Evolutionary conservation across 1,139 yeast genomes (phyloP).

Genomic region (Sugiyamaella novakii): DNA sequence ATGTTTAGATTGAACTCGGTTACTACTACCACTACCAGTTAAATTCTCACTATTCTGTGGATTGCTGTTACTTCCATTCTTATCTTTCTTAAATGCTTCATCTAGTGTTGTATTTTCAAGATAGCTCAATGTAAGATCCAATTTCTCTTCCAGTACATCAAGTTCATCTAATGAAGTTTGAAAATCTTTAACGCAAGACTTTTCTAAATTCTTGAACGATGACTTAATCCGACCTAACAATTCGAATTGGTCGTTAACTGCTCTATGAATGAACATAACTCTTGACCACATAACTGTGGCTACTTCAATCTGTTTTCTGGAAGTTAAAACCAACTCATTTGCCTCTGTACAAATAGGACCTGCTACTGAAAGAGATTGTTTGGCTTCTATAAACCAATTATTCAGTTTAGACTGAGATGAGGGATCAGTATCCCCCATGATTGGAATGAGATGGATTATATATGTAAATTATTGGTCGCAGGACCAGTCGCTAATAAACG

Average conservation of each 20-base stretch:
- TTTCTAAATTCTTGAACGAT: constrained; percentile 26
- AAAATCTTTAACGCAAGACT: constrained; percentile 27
- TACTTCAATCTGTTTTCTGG: constrained; percentile 37
- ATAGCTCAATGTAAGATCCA: constrained; percentile 39
- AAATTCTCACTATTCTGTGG: background rate
- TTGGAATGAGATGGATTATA: background rate
- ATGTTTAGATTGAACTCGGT: background rate
- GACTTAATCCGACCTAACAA: constrained; percentile 28
- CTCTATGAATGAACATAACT: constrained; percentile 37
- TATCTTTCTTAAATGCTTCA: constrained; percentile 33
- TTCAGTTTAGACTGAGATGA: constrained; percentile 18
- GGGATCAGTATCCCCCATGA: constrained; percentile 6
- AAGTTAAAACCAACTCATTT: constrained; percentile 37
- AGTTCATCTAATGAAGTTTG: constrained; percentile 32
- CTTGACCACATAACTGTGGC: constrained; percentile 43
- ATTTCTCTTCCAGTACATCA: constrained; percentile 36
- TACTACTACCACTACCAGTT: background rate
- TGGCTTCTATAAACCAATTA: constrained; percentile 40
- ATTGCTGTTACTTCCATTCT: constrained; percentile 13
- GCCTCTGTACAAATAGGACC: constrained; percentile 45
- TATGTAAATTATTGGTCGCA: no score
- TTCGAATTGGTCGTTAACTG: constrained; percentile 39
- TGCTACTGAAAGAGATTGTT: constrained; percentile 41
- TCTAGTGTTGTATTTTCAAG: constrained; percentile 42
- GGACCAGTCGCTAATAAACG: no score